These are phyloP conservation scores for Datura wrightii DNA, from an alignment of 257 asterid species.

Conservation along the genomic window DNA sequence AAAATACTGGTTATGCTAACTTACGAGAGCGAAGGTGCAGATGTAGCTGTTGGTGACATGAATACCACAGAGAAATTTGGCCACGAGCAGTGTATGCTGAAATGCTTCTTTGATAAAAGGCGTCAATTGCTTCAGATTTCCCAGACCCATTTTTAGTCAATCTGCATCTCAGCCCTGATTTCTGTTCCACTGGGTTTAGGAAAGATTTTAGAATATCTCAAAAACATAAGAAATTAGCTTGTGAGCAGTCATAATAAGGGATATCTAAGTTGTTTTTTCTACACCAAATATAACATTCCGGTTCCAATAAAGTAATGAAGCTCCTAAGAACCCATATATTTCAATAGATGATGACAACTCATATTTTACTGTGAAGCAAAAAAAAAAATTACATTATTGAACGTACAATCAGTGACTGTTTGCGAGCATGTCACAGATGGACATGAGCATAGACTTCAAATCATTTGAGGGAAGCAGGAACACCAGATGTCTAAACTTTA, in stretches of 20 bases:
- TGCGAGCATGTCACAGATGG: no score
- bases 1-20: background rate
- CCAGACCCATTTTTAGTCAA: slow-evolving; percentile 32
- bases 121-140: slow-evolving; percentile 38
- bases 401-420: no score
- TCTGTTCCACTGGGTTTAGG: background rate
- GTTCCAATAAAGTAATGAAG: background rate
- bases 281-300: background rate
- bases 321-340: background rate
- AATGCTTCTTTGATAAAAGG: slow-evolving; percentile 67
- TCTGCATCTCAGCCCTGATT: slow-evolving; percentile 15
- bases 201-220: background rate
- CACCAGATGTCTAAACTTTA: no score
- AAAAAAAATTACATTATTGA: no score
- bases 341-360: background rate
- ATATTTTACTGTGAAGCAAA: background rate
- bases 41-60: slow-evolving; percentile 62
- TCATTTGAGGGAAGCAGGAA: no score
- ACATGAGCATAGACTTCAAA: no score
- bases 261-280: background rate
- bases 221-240: background rate
- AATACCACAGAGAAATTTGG: slow-evolving; percentile 58
- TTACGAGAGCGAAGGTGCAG: slow-evolving; percentile 55
- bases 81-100: slow-evolving; percentile 46
- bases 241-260: background rate